Percentiles rank a stretch among this genome's conserved stretches.
Evolutionary conservation across 2,329 filamentous ascomycete genomes (phyloP).

Genomic region (Chaetomium sp.): DNA sequence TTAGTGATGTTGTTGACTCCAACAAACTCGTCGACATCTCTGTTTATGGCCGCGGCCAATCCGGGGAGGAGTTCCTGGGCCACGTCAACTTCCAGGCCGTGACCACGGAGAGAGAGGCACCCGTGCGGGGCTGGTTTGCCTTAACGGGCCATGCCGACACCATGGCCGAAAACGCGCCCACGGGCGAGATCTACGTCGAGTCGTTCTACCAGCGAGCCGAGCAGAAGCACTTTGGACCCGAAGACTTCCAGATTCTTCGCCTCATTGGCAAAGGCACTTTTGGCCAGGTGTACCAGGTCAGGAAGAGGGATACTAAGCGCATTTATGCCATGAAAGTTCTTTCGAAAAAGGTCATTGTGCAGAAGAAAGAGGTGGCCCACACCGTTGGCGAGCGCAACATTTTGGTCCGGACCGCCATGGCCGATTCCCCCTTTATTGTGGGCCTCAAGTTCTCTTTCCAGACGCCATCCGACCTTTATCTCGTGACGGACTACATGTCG

Average conservation of each 20-base stretch:
- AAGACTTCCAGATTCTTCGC: conserved; percentile 92
- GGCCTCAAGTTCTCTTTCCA: conserved; percentile 98
- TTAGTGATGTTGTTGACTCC: conserved; percentile 84
- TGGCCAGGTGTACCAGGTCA: conserved; percentile 95
- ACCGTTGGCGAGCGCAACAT: conserved; percentile 97
- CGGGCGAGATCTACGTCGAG: conserved; percentile 85
- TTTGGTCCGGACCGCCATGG: conserved; percentile 87
- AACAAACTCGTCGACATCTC: conserved; percentile 89
- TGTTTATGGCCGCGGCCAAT: conserved; percentile 76
- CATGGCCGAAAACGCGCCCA: conserved; percentile 61
- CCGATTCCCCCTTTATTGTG: conserved; percentile 95
- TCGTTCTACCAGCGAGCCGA: conserved; percentile 81
- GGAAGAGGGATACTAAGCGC: conserved; percentile 90
- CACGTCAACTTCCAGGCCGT: conserved; percentile 74
- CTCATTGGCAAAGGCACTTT: conserved; percentile 98
- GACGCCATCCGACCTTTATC: conserved; percentile 88
- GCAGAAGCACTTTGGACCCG: conserved; percentile 86
- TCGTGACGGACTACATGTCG: conserved; percentile 99
- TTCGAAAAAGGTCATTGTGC: conserved; percentile 98
- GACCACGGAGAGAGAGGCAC: conserved; percentile 58
- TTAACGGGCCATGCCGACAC: conserved; percentile 71
- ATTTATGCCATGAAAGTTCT: conserved; percentile 99
- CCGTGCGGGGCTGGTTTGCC: conserved; percentile 78
- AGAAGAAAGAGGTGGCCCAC: conserved; percentile 98
- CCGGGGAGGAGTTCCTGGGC: conserved; percentile 84